Evolutionary conservation across 495 filamentous ascomycete species (phyloP).

Genomic region (Tetracladium marchalianum): DNA sequence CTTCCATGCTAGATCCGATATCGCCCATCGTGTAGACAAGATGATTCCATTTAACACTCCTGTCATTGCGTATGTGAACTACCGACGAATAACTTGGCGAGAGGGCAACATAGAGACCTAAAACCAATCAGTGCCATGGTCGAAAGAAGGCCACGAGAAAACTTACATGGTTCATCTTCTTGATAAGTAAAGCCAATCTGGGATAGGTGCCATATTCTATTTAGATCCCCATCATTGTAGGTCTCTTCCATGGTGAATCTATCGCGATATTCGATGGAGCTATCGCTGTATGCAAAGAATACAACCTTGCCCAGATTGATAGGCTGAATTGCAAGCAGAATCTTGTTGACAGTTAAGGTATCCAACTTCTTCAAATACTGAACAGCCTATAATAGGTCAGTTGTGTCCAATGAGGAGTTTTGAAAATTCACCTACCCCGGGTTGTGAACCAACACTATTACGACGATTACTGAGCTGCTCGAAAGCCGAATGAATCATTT

Average conservation of each 20-base stretch:
- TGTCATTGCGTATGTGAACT: constrained; percentile 54
- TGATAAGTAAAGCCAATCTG: constrained; percentile 68
- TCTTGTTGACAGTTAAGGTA: constrained; percentile 52
- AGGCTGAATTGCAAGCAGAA: constrained; percentile 56
- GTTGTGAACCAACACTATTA: constrained; percentile 28
- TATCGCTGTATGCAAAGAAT: constrained; percentile 63
- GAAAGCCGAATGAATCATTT: constrained; percentile 59
- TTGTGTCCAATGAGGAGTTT: not conserved
- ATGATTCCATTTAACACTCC: constrained; percentile 49
- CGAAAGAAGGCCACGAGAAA: not conserved
- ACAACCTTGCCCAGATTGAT: constrained; percentile 58
- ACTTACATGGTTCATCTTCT: constrained; percentile 37
- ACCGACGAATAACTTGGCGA: constrained; percentile 67
- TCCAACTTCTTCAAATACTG: constrained; percentile 55
- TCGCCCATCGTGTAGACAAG: constrained; percentile 46
- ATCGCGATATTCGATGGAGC: constrained; percentile 68
- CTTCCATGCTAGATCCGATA: constrained; percentile 26
- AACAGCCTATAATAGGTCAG: constrained; percentile 35
- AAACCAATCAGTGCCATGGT: not conserved
- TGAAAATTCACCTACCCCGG: constrained; percentile 7
- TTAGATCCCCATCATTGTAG: constrained; percentile 47
- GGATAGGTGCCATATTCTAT: constrained; percentile 53
- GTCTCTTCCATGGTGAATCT: constrained; percentile 57
- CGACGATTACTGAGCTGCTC: constrained; percentile 60
- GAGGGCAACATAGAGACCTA: constrained; percentile 57